Base-by-base conservation (phyloP, 495 filamentous ascomycete genomes). In the Hypoxylon intermedium region DNA sequence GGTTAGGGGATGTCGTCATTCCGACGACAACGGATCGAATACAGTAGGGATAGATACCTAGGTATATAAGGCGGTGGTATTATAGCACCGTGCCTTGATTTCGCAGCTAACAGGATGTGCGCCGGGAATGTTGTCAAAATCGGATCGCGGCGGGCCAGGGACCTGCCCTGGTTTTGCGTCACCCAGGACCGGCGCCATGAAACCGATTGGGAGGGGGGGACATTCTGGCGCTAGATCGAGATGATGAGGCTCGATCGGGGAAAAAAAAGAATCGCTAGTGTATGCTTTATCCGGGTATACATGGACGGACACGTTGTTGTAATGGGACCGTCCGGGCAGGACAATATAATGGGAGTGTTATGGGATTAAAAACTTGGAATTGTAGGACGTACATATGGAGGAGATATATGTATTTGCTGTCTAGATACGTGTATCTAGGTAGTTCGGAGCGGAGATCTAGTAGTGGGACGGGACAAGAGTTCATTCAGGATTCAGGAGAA, bases 221-320 rank as follows among this genome's bases (percentile, higher is more conserved):
- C 55, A 50, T 19, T 59, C 44, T 24, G 11, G 48, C 44, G 11
- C n/a, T n/a, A 54, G 61, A 65, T 59, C 61, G 54, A 55, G 53
- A 51, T 59, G 49, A 34, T 55, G 50, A 65, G 61, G 54, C 61
- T 65, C 38, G 50, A 65, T 65, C 55, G 61, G 61, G 53, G 7
- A 51, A 54, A 51, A 45, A 50, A 50, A 11, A 45, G 13, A 21
- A 20, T 44, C 44, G 36, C 16, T 37, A 13, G 34, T 37, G 34
- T 37, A 13, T 13, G 2, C 12, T 13, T 15, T 37, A 15, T 3
- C 7, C 24, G 7, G 24, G 34, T 15, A 38, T 48, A 28, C 19
- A 46, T 38, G 24, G 4, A 4, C 7, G 3, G 41, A 40, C 23
- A 55, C 18, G 44, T 26, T 31, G 50, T 36, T 43, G 58, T 41